phyloP scores from a whole-genome alignment of 495 filamentous ascomycete species.

The Xylona heveae region DNA sequence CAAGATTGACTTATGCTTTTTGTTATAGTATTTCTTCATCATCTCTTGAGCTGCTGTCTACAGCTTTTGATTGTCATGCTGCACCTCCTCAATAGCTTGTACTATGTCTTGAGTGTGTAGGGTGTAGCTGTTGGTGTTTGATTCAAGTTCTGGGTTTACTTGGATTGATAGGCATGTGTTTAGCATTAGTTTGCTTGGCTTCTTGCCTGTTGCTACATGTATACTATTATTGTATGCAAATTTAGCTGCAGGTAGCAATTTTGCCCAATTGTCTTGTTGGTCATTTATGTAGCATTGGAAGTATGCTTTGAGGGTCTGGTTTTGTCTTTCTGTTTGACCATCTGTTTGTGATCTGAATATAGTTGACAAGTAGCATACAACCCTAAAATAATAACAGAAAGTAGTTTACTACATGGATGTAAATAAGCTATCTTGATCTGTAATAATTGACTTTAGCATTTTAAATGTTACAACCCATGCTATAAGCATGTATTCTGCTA shows the following conservation, averaged over 20 bases:
- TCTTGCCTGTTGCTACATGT: background rate
- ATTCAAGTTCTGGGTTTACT: too few relatives aligned
- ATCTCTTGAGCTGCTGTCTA: background rate
- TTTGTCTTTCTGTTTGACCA: constrained; percentile 8
- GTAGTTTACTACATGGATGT: constrained; percentile 5
- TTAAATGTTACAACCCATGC: background rate
- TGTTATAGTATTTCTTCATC: background rate
- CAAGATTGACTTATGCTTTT: background rate
- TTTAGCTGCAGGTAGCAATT: constrained; percentile 6
- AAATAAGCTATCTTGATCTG: constrained; percentile 5
- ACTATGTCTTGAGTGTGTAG: too few relatives aligned
- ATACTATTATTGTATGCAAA: constrained; percentile 11
- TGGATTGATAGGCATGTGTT: too few relatives aligned
- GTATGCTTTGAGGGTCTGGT: constrained; percentile 8
- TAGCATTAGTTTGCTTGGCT: background rate
- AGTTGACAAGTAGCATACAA: background rate
- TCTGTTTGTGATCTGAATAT: constrained; percentile 8
- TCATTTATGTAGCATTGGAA: constrained; percentile 5
- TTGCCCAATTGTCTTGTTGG: constrained; percentile 7
- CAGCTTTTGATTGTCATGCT: background rate
- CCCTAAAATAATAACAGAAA: constrained; percentile 4
- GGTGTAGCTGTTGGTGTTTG: too few relatives aligned
- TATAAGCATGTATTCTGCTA: constrained; percentile 3
- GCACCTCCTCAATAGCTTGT: too few relatives aligned
- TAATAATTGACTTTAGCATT: constrained; percentile 1